Base-by-base conservation (phyloP, 2,329 filamentous ascomycete species). In the Penicillium palitans region DNA sequence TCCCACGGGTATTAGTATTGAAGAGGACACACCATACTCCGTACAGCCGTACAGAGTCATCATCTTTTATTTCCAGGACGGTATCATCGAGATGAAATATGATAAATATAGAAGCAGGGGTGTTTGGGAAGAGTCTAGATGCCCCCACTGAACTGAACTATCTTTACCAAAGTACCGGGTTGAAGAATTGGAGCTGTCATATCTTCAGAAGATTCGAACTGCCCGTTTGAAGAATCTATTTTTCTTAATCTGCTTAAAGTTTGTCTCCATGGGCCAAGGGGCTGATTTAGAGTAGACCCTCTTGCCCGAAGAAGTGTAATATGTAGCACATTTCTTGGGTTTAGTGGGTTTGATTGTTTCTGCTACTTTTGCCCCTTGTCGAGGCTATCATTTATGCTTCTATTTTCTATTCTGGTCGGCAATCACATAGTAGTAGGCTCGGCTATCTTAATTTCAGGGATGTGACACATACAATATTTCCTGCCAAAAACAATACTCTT, bases 161-260 rank as follows among this genome's bases (percentile, higher is more conserved):
- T 46, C 31, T 24, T 29, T 42, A 51, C 58, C 59, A 41, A 29
- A 49, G 29, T 9, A 37, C 19, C 29, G 58, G 55, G 37, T 54
- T 25, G 5, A 15, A 42, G 7, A 52, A 53, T 61, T 41, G 42
- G 40, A 52, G 40, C 40, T 39, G 33, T 60, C 54, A 31, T 25
- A 10, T 50, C 12, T 12, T 25, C 5, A 25, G 37, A 13, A 21
- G 31, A n/a, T 31, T 33, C n/a, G 8, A 55, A 44, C 45, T 19
- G 44, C 49, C 49, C n/a, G 41, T 56, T 59, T 31, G 49, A 41
- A 49, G 49, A 42, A 40, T 15, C 4, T 25, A 12, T 8, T 41
- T 19, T 27, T 37, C 45, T 51, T 53, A 31, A 41, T 37, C 21
- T 40, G 27, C 15, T 54, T 59, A 52, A 41, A 33, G 45, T 55